These are phyloP conservation scores for Kwoniella heveanensis DNA, from an alignment of 768 basidiomycete species.

Conservation along the genomic window DNA sequence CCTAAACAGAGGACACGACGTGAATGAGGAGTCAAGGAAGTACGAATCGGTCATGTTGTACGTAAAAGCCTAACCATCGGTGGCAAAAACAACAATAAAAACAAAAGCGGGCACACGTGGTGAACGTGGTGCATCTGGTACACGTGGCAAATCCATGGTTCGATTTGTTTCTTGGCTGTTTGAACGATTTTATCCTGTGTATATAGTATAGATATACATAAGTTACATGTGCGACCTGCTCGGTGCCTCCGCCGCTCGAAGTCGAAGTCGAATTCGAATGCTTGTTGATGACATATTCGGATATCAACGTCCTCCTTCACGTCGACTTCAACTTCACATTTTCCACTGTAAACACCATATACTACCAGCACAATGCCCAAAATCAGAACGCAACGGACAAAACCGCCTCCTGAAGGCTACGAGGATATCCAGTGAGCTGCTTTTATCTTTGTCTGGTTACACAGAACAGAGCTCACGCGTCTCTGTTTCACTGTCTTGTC, in stretches of 20 bases:
- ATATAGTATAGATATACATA: too few relatives aligned
- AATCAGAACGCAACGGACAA: constrained; percentile 88
- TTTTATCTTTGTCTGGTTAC: background rate
- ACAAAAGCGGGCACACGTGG: background rate
- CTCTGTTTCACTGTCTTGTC: background rate
- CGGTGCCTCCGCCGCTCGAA: too few relatives aligned
- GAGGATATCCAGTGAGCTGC: constrained; percentile 73
- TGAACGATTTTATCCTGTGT: constrained; percentile 9
- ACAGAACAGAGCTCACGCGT: constrained; percentile 14
- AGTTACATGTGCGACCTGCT: too few relatives aligned
- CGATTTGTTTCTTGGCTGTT: background rate
- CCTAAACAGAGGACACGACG: too few relatives aligned
- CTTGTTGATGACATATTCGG: constrained; percentile 12
- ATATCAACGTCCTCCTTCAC: background rate
- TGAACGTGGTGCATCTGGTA: too few relatives aligned
- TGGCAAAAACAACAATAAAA: constrained; percentile 2
- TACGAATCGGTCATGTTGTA: too few relatives aligned
- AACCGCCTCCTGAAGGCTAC: constrained; percentile 90
- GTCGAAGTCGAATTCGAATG: too few relatives aligned
- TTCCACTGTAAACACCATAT: too few relatives aligned
- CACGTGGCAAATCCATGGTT: background rate
- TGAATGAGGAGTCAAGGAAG: too few relatives aligned
- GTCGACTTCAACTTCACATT: too few relatives aligned
- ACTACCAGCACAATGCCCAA: constrained; percentile 70
- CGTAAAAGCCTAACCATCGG: background rate